Base-by-base conservation (phyloP, 2,329 filamentous ascomycete species). In the Passalora sequoiae region DNA sequence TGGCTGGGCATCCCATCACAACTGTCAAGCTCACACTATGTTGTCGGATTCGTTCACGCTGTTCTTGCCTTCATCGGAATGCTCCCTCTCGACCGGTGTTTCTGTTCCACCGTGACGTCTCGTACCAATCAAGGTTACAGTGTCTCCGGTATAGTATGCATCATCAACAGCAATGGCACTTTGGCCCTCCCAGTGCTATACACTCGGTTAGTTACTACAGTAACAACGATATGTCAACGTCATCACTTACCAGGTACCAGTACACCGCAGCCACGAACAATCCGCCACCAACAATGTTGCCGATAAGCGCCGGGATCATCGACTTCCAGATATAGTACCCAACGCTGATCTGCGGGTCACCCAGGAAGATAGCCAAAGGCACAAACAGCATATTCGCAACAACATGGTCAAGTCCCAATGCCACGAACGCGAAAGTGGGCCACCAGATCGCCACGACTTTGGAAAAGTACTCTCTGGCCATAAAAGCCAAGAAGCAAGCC, bases 321-420 rank as follows among this genome's bases (percentile, higher is more conserved):
- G 69, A 72, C 54, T 79, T 77, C 73, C 74, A 79, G 48, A 80
- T 74, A 44, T 78, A 80, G 29, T 76, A 62, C 0, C 69, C 65
- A 0, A 75, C 67, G 0, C 61, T 68, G 16, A 78, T 62, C 0
- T 71, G 67, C 0, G 72, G 65, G 0, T 64, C 61, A 0, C 73
- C 56, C 20, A 43, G 40, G 62, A 68, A 79, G 25, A 80, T 76
- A 0, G 64, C 73, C 33, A 76, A 55, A 0, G 75, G 72, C 5
- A 61, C 43, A 37, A 59, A 57, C 42, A 59, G 57, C 51, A 38
- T 52, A 48, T 78, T 78, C 17, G 75, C 75, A 12, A 78, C 68
- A 31, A 77, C 74, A 61, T 79, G 76, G 44, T 79, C 75, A 2
- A 77, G 62, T 1, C 45, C 52, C 12, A 53, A 38, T 8, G 40